These are phyloP conservation scores for Candida golubevii DNA, from an alignment of 805 yeast species.

Conservation along the genomic window DNA sequence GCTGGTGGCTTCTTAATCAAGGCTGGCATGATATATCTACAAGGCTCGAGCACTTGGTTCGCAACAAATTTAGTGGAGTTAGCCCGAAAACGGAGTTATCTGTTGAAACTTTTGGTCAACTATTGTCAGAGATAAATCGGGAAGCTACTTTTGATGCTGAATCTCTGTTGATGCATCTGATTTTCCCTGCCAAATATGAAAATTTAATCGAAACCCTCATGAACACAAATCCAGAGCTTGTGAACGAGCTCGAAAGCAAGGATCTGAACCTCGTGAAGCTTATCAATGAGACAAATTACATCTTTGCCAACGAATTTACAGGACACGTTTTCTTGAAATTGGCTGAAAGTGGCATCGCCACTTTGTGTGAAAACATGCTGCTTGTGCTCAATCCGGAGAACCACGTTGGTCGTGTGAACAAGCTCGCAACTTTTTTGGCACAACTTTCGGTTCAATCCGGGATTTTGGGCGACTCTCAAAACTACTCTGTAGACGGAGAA, in stretches of 20 bases:
- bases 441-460: conserved; percentile 63
- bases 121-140: conserved; percentile 21
- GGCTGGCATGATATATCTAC: conserved; percentile 67
- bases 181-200: conserved; percentile 38
- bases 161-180: conserved; percentile 19
- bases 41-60: conserved; percentile 53
- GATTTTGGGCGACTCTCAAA: conserved; percentile 44
- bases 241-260: conserved; percentile 32
- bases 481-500: conserved; percentile 20
- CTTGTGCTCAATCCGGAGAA: conserved; percentile 22
- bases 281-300: conserved; percentile 43
- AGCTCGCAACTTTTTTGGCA: conserved; percentile 67
- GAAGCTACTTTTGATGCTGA: conserved; percentile 18
- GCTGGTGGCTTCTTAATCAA: conserved; percentile 90
- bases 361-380: conserved; percentile 31
- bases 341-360: conserved; percentile 31
- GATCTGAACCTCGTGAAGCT: conserved; percentile 37
- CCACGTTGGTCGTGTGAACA: conserved; percentile 15
- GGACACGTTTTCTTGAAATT: conserved; percentile 28
- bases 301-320: conserved; percentile 33
- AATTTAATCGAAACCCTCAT: conserved; percentile 44
- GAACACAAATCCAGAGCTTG: conserved; percentile 42
- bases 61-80: conserved; percentile 53
- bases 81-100: conserved; percentile 72
- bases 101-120: conserved; percentile 53